Evolutionary conservation across 495 filamentous ascomycete species (phyloP), one percentile per base, ranked within the genome.

Genomic region (Annulohypoxylon maeteangense): DNA sequence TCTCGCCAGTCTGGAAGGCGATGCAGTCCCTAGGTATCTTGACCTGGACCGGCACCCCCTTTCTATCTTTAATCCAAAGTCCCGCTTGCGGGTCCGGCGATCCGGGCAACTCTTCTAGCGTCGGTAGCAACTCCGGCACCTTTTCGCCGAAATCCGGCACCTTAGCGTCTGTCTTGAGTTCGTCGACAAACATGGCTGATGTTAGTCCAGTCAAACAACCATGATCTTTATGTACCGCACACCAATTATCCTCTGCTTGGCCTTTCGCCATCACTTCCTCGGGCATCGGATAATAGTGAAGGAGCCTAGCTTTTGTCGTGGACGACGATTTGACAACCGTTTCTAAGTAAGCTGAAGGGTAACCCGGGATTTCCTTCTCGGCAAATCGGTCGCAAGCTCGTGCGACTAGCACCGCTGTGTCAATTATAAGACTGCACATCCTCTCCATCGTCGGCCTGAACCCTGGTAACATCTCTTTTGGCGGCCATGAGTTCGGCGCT

Each of bases 1-100:
- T 90, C 77, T 98, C 93, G 0, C 95, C 95, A 0, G 95, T 99
- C 84, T 99, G 95, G 74, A 99, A 99, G 0, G 92, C 95, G 34
- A 99, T 88, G 79, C 93, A 95, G 73, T 97, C 93, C 31, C 87
- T 84, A 1, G 95, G 95, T 59, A 99, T 98, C 69, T 89, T 90
- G 68, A 98, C 92, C 78, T 97, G 94, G 22, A 92, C 90, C 12
- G 91, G 87, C 22, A 88, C 77, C 4, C 92, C 93, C 1, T 88
- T 87, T 12, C 95, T 90, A 32, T 93, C 94, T 67, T 91, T 90
- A 79, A 99, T 97, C 79, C 98, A 98, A 8, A 99, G 83, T 0
- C 95, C 95, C 0, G 95, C 90, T 18, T 87, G 83, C 14, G 93
- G 88, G 76, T 98, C 93, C 1, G 96, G 95, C 2, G 92, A 91